Evolutionary conservation across 805 yeast species (phyloP).

Genomic region (Ogataea corticis): DNA sequence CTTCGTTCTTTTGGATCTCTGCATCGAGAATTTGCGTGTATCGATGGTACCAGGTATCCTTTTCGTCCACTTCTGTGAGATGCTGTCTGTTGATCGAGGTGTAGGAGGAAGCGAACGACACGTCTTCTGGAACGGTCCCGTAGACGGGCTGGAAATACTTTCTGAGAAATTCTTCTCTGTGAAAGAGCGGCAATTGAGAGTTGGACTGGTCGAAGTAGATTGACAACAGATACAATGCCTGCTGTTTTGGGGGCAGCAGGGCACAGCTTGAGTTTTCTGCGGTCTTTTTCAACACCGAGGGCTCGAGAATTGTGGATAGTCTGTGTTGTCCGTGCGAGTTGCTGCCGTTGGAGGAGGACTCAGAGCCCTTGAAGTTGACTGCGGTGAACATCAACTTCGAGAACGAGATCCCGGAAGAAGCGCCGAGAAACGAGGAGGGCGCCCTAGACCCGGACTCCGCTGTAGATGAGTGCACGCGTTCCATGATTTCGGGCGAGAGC

Average conservation of each 20-base stretch:
- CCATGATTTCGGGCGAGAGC: slow-evolving; percentile 19
- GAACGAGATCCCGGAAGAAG: slow-evolving; percentile 65
- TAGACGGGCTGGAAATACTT: slow-evolving; percentile 76
- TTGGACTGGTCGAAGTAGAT: slow-evolving; percentile 78
- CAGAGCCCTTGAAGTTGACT: slow-evolving; percentile 49
- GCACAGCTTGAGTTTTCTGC: slow-evolving; percentile 39
- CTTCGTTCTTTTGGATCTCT: slow-evolving; percentile 21
- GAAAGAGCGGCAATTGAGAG: slow-evolving; percentile 80
- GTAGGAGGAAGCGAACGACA: slow-evolving; percentile 59
- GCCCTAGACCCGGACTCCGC: slow-evolving; percentile 33
- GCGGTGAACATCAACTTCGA: slow-evolving; percentile 80
- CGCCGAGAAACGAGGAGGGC: slow-evolving; percentile 45
- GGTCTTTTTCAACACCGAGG: slow-evolving; percentile 28
- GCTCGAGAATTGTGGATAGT: slow-evolving; percentile 26
- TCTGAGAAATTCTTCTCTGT: slow-evolving; percentile 72
- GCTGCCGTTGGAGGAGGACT: slow-evolving; percentile 10
- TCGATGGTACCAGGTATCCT: slow-evolving; percentile 49
- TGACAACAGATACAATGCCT: slow-evolving; percentile 65
- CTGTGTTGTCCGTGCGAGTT: slow-evolving; percentile 7
- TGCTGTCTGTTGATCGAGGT: slow-evolving; percentile 44
- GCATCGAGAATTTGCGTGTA: slow-evolving; percentile 39
- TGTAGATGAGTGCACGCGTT: slow-evolving; percentile 29
- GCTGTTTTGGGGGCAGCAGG: slow-evolving; percentile 64
- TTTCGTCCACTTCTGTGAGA: slow-evolving; percentile 31
- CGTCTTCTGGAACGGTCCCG: slow-evolving; percentile 57